A percentile compares a stretch with the other conserved stretches of the same genome.
Evolutionary conservation across 2,329 filamentous ascomycete species (phyloP).

Genomic region (Hysterium pulicare): DNA sequence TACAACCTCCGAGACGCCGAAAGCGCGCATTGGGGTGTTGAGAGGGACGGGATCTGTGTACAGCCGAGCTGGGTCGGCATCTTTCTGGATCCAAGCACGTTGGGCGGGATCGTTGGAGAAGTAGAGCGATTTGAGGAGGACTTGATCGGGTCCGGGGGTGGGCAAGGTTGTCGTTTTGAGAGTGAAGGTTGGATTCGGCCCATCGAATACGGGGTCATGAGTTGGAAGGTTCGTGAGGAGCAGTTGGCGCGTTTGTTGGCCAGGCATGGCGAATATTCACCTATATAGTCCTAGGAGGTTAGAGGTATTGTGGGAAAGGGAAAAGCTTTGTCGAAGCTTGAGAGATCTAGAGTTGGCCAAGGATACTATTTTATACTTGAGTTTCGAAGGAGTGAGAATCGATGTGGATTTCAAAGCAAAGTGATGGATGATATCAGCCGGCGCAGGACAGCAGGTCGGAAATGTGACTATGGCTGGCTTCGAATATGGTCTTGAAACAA

Average conservation of each 20-base stretch:
- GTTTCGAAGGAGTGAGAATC: not conserved
- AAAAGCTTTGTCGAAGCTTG: not conserved
- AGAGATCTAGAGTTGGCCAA: not conserved
- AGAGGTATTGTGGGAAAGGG: not conserved
- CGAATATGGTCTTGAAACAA: no score
- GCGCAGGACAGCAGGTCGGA: no score
- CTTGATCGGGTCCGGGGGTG: slow-evolving; percentile 36
- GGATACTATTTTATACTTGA: not conserved
- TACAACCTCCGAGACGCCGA: slow-evolving; percentile 57
- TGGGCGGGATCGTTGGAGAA: slow-evolving; percentile 55
- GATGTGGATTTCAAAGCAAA: no score
- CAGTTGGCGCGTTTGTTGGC: slow-evolving; percentile 40
- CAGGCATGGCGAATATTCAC: not conserved
- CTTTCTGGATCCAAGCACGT: slow-evolving; percentile 48
- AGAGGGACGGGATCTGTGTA: slow-evolving; percentile 46
- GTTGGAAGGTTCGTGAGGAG: slow-evolving; percentile 41
- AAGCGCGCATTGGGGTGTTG: slow-evolving; percentile 60
- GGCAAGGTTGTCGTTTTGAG: slow-evolving; percentile 36
- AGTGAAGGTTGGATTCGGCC: slow-evolving; percentile 40
- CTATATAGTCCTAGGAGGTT: not conserved
- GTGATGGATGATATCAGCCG: no score
- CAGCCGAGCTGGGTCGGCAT: slow-evolving; percentile 40
- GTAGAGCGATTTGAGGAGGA: slow-evolving; percentile 47
- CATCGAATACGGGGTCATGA: slow-evolving; percentile 32
- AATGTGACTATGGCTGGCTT: no score